These are phyloP conservation scores for Aspergillus sp. DNA, from an alignment of 2,329 filamentous ascomycete genomes.

Conservation along the genomic window DNA sequence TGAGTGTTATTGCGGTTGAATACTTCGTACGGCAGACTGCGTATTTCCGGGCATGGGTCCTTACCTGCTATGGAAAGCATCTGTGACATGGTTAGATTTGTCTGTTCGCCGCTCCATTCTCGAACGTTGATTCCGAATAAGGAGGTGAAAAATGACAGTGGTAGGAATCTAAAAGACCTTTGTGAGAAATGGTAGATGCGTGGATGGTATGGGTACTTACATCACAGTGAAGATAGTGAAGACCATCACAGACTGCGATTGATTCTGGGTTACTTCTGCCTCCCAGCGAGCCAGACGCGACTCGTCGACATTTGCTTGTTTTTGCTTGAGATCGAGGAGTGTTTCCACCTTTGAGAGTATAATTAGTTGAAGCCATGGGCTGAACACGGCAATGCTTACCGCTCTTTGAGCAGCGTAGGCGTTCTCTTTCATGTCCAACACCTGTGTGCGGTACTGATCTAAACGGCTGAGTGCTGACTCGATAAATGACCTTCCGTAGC, in stretches of 20 bases:
- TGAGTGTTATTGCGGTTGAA: not conserved
- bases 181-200: not conserved
- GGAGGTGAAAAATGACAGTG: slow-evolving; percentile 63
- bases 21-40: not conserved
- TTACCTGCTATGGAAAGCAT: slow-evolving; percentile 31
- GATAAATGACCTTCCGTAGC: slow-evolving; percentile 52
- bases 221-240: slow-evolving; percentile 63
- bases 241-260: slow-evolving; percentile 60
- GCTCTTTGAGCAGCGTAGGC: slow-evolving; percentile 59
- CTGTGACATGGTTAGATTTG: slow-evolving; percentile 33
- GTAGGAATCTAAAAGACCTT: slow-evolving; percentile 47
- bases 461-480: slow-evolving; percentile 53
- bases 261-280: slow-evolving; percentile 60
- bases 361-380: not conserved
- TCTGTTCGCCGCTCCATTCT: slow-evolving; percentile 54
- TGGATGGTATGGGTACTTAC: slow-evolving; percentile 17
- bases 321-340: slow-evolving; percentile 64
- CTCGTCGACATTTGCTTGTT: slow-evolving; percentile 65
- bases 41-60: not conserved
- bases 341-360: slow-evolving; percentile 54
- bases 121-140: slow-evolving; percentile 64
- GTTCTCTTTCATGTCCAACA: slow-evolving; percentile 57
- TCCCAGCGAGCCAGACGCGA: slow-evolving; percentile 61
- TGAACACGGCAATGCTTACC: slow-evolving; percentile 28
- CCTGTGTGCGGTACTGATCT: slow-evolving; percentile 54